Evolutionary conservation across 257 asterid genomes (phyloP).

Genomic region (Lantana camara): DNA sequence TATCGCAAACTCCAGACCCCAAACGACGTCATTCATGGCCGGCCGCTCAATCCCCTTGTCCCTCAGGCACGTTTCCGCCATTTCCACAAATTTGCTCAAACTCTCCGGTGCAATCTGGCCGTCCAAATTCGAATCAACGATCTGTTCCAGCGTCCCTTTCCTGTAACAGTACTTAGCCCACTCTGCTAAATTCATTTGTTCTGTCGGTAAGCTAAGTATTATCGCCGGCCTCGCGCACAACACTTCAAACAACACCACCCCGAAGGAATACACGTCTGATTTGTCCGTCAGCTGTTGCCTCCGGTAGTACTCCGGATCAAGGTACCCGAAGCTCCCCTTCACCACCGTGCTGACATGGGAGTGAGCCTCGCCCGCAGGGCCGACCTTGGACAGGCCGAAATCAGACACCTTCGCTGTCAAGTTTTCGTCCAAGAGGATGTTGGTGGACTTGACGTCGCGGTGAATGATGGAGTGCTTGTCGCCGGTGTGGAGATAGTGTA

Average conservation of each 20-base stretch:
- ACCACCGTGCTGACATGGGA: constrained; percentile 71
- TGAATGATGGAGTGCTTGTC: constrained; percentile 51
- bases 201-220: constrained; percentile 30
- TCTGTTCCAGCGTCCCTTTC: constrained; percentile 45
- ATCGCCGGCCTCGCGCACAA: constrained; percentile 54
- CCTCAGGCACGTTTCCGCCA: constrained; percentile 47
- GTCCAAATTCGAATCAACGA: constrained; percentile 47
- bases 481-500: constrained; percentile 66
- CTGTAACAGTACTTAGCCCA: constrained; percentile 47
- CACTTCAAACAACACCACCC: constrained; percentile 63
- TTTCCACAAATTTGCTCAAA: constrained; percentile 44
- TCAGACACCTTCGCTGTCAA: constrained; percentile 72
- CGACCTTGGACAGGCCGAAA: constrained; percentile 69
- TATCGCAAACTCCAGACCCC: constrained; percentile 66
- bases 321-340: constrained; percentile 72
- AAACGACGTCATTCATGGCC: constrained; percentile 59
- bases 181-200: constrained; percentile 50
- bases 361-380: constrained; percentile 43
- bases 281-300: constrained; percentile 59
- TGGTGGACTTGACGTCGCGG: constrained; percentile 73
- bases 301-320: constrained; percentile 68
- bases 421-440: constrained; percentile 62
- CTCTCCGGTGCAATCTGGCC: constrained; percentile 58
- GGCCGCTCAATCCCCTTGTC: constrained; percentile 55
- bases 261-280: constrained; percentile 76